Base-by-base conservation (phyloP, 345 rosid genomes). In the Eucalyptus fibrosa region DNA sequence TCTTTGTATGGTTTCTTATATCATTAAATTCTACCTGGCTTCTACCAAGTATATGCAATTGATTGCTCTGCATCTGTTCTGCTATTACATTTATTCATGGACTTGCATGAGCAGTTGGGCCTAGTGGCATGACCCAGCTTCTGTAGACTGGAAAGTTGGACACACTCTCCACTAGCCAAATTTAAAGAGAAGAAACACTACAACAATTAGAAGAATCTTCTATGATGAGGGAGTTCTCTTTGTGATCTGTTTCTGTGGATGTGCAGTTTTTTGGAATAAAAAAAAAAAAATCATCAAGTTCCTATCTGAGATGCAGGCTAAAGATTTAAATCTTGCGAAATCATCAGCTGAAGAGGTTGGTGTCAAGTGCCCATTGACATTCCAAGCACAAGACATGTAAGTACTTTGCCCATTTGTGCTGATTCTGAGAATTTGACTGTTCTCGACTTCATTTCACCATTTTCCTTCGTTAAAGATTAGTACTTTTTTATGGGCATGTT, bases 301-400 rank as follows among this genome's bases (percentile, higher is more conserved):
- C 28, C 56, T 40, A 7, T 65, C 26, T 67, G 60, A 82, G 86
- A 88, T 94, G 91, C 95, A 97, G 99, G 97, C 96, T 50, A 97
- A 97, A 92, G 99, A 96, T 93, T 89, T 96, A 89, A 91, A 92
- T 93, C 96, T 96, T 12, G 98, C 97, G 51, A 94, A 92, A 88
- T 94, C 90, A 51, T 94, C 98, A 37, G 97, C 98, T 7, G 91
- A 95, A 91, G 96, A 93, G 88, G 93, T 92, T 87, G 95, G 91
- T 88, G 91, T 92, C 69, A 93, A 89, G 89, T 93, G 92, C 89
- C 94, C 97, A 86, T 37, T 95, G 90, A 93, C 95, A 90, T 91
- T 92, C 86, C 93, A 94, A 92, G 95, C 96, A 88, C 91, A 90
- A 88, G 93, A 95, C 88, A 96, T 96, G 99, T 96, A 91, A 92